These are phyloP conservation scores for Acephala macrosclerotiorum DNA, from an alignment of 2,329 filamentous ascomycete species.

Conservation along the genomic window DNA sequence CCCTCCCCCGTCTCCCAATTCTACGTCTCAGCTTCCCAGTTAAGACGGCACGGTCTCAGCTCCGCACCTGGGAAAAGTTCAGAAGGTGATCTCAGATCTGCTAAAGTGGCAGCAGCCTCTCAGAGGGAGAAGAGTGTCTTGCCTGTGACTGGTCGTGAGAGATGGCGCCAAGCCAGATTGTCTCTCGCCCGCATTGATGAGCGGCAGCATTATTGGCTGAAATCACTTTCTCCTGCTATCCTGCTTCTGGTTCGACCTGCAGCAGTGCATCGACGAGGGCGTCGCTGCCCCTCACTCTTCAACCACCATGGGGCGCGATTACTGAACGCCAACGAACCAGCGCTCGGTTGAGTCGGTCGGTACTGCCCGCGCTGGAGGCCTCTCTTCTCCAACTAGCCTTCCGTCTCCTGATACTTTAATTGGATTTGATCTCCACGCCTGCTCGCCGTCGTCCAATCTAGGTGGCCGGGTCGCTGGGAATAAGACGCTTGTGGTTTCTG, in stretches of 20 bases:
- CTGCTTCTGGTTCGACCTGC: constrained; percentile 26
- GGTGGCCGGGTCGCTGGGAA: constrained; percentile 22
- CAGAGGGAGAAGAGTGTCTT: constrained; percentile 25
- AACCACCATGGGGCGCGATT: constrained; percentile 14
- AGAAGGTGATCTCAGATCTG: neutral
- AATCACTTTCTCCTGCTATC: constrained; percentile 18
- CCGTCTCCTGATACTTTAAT: constrained; percentile 15
- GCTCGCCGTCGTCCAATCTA: constrained; percentile 16
- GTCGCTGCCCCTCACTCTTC: constrained; percentile 30
- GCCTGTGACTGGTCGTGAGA: constrained; percentile 30
- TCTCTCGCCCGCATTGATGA: constrained; percentile 21
- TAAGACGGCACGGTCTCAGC: constrained; percentile 5
- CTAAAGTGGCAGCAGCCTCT: constrained; percentile 30
- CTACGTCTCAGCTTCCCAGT: neutral
- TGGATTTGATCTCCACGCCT: constrained; percentile 21
- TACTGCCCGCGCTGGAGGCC: constrained; percentile 21
- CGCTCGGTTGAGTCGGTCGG: too few species aligned
- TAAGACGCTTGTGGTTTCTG: neutral
- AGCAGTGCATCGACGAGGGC: constrained; percentile 17
- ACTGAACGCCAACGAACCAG: constrained; percentile 18
- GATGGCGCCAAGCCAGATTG: constrained; percentile 28
- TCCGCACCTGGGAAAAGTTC: neutral
- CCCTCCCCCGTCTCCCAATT: neutral
- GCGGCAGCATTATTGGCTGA: constrained; percentile 25
- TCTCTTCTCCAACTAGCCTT: neutral